These are phyloP conservation scores for Cyclostephanos invisitatus DNA, from an alignment of 108 stramenopile species.

Conservation along the genomic window DNA sequence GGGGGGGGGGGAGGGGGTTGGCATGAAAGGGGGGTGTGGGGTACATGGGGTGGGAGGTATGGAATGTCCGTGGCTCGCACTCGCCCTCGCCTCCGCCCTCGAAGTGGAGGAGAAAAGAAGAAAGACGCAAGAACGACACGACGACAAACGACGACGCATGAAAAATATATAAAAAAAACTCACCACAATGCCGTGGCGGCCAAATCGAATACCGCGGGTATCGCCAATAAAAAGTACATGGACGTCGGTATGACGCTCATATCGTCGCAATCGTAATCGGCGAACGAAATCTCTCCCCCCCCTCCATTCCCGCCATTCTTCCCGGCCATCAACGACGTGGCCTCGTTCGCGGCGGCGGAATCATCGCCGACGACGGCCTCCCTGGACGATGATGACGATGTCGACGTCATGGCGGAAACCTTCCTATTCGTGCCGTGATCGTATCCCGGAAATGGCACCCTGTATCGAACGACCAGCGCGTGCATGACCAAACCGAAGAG, in stretches of 20 bases:
- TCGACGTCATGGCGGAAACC: not conserved
- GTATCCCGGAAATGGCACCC: constrained; percentile 89
- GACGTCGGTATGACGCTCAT: constrained; percentile 70
- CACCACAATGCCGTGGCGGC: constrained; percentile 83
- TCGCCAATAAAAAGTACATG: constrained; percentile 87
- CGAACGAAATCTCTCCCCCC: too few relatives aligned
- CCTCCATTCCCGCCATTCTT: too few relatives aligned
- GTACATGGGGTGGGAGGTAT: too few relatives aligned
- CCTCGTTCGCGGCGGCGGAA: constrained; percentile 6
- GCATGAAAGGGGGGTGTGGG: not conserved
- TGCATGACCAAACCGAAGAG: constrained; percentile 83
- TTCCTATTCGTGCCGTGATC: constrained; percentile 31
- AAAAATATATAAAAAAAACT: not conserved
- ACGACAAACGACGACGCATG: not conserved
- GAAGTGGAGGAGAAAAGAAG: too few relatives aligned
- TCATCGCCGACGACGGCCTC: constrained; percentile 3
- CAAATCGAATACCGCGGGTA: constrained; percentile 86
- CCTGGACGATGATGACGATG: constrained; percentile 6
- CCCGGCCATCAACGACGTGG: not conserved
- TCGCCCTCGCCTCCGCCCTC: too few relatives aligned
- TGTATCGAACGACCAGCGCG: constrained; percentile 59
- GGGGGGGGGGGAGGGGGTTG: not conserved
- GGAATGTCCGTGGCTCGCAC: too few relatives aligned
- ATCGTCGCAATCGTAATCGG: not conserved
- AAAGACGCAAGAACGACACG: not conserved